Evolutionary conservation across 2,329 filamentous ascomycete genomes (phyloP).

Genomic region (Sporothrix brunneoviolacea): DNA sequence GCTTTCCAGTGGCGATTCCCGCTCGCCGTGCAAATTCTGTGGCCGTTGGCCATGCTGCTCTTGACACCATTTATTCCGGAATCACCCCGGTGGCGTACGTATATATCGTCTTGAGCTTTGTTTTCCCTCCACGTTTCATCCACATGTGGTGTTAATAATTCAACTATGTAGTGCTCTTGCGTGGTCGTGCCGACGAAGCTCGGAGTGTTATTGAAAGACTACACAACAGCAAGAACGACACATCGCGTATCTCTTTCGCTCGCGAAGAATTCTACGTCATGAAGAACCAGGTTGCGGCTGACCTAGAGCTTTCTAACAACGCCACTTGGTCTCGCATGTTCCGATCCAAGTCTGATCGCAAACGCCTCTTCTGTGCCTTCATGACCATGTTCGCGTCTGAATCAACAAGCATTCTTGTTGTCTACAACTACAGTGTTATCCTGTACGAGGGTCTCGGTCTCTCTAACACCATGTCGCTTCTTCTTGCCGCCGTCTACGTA

Average conservation of each 20-base stretch:
- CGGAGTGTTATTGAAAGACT: background rate
- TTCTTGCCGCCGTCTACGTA: background rate
- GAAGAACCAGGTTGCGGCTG: background rate
- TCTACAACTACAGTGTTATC: background rate
- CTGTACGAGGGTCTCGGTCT: background rate
- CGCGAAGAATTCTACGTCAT: constrained; percentile 1
- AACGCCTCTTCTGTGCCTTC: background rate
- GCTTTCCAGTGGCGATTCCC: constrained; percentile 37
- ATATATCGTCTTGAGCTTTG: no score
- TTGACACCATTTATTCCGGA: background rate
- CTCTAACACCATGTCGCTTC: background rate
- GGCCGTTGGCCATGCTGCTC: constrained; percentile 30
- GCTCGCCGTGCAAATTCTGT: constrained; percentile 34
- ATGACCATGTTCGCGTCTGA: background rate
- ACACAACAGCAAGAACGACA: background rate
- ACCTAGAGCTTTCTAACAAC: background rate
- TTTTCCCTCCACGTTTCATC: no score
- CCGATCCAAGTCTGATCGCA: background rate
- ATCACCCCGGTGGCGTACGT: constrained; percentile 11
- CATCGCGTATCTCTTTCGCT: background rate
- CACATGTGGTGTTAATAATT: no score
- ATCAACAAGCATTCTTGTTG: background rate
- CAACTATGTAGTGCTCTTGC: no score
- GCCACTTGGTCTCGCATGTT: constrained; percentile 3
- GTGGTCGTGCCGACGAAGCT: background rate